Evolutionary conservation across 306 rosid genomes (phyloP), one percentile per base, ranked within the genome.

Genomic region (Crataegus laevigata): DNA sequence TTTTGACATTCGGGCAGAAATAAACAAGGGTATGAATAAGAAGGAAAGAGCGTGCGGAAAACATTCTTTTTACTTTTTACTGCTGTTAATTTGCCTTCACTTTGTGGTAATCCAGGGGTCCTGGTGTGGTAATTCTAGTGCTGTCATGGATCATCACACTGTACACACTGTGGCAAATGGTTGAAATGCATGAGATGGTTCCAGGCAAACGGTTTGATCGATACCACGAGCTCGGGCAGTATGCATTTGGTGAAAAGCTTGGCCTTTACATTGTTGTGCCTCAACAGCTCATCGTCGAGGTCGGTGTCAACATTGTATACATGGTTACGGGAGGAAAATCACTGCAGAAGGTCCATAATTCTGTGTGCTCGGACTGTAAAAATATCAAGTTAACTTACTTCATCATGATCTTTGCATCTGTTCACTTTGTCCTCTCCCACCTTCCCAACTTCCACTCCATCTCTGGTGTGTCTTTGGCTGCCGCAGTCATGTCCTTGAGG

Each of bases 111-210:
- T 75, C 68, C 83, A 93, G 98, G 98, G 98, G 96, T 52, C 98
- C 98, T 13, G 98, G 98, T 8, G 96, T 91, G 74, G 85, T 14
- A 15, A 19, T 87, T 17, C 51, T 87, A 28, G 73, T 87, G 12
- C 42, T 87, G 5, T 87, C 91, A 63, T 87, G 91, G 91, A 22
- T 87, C 76, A 69, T 87, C 74, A 87, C 91, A 66, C 43, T 87
- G 63, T 87, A 87, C 80, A 87, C 91, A 4, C 75, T 88, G 9
- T 88, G 91, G 91, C 91, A 88, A 79, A 88, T 88, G 91, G 91
- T 88, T 64, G 80, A 88, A 71, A 88, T 88, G 91, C 91, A 88
- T 10, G 91, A 88, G 50, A 85, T 85, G 87, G 87, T 88, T 34
- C 91, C 91, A 0, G 91, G 89, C 43, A 83, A 68, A 63, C 78